Conservation (phyloP, 2,329 filamentous ascomycete genomes). For the Epichloe scottii region DNA sequence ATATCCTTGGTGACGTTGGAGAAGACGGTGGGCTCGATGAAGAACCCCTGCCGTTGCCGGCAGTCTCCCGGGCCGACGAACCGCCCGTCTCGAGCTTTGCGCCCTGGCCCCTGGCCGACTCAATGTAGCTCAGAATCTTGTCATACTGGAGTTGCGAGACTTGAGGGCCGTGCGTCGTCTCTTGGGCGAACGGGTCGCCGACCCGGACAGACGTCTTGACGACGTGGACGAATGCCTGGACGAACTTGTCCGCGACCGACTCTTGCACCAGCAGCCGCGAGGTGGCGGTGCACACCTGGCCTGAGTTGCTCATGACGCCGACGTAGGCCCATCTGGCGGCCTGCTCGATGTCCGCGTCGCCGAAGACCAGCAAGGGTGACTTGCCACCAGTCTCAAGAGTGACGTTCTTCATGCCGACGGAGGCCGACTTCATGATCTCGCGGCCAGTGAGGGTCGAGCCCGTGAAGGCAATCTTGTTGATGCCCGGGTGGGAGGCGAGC, state of each 20-base stretch:
- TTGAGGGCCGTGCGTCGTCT: slow-evolving; percentile 64
- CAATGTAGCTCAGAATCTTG: slow-evolving; percentile 55
- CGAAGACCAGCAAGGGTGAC: slow-evolving; percentile 50
- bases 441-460: slow-evolving; percentile 61
- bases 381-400: slow-evolving; percentile 58
- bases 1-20: slow-evolving; percentile 28
- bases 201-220: slow-evolving; percentile 48
- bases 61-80: slow-evolving; percentile 26
- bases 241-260: slow-evolving; percentile 47
- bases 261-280: slow-evolving; percentile 54
- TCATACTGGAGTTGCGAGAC: slow-evolving; percentile 61
- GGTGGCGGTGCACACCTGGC: slow-evolving; percentile 54
- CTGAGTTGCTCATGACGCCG: slow-evolving; percentile 47
- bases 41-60: slow-evolving; percentile 29
- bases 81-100: slow-evolving; percentile 54
- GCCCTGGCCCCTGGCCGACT: slow-evolving; percentile 57
- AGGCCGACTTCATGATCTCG: slow-evolving; percentile 64
- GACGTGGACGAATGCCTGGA: slow-evolving; percentile 46
- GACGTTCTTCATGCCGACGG: slow-evolving; percentile 53
- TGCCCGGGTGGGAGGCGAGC: slow-evolving; percentile 51
- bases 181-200: slow-evolving; percentile 57
- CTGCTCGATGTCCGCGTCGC: slow-evolving; percentile 53
- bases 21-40: slow-evolving; percentile 34
- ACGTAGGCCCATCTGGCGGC: slow-evolving; percentile 46
- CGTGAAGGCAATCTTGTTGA: slow-evolving; percentile 72